Base-by-base conservation (phyloP, 2,329 filamentous ascomycete genomes). In the Knufia petricola region DNA sequence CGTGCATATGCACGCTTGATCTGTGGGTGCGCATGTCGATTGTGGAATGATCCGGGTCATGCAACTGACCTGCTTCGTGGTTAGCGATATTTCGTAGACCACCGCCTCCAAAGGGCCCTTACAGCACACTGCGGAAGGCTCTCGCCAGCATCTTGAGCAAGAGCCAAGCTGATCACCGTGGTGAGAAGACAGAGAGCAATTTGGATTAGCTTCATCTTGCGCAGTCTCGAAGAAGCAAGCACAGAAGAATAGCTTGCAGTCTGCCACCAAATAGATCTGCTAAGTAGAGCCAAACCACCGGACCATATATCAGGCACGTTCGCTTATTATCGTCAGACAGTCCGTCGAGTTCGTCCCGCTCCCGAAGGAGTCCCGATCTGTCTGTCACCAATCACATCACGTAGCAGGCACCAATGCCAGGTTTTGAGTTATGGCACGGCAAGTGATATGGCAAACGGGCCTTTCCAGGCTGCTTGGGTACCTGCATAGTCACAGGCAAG, bases 1-100 rank as follows among this genome's bases (percentile, higher is more conserved):
- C 1, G 56, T 62, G 52, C 69, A 72, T 19, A 71, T 59, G 49
- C 69, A 72, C 15, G 59, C 58, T 38, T 62, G 59, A 47, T 71
- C 59, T 3, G 68, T 65, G 1, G 59, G 51, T 3, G 61, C 55
- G 50, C 69, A 71, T 8, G 52, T 53, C 1, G 68, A 70, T 51
- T 60, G 55, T 3, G 62, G 56, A 17, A 68, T 66, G 55, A 30
- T 49, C n/a, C 38, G 7, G n/a, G 41, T 17, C 9, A 42, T 57
- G 28, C 55, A 55, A 37, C 4, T 38, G 37, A 43, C 39, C 44
- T 41, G 17, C 7, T 8, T n/a, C 17, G 17, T 8, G 15, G 12
- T n/a, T 38, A n/a, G n/a, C n/a, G n/a, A n/a, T n/a, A n/a, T n/a
- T n/a, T n/a, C n/a, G n/a, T n/a, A n/a, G n/a, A n/a, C n/a, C n/a